Conservation (phyloP, 2,329 filamentous ascomycete species). For the Alternaria longipes region DNA sequence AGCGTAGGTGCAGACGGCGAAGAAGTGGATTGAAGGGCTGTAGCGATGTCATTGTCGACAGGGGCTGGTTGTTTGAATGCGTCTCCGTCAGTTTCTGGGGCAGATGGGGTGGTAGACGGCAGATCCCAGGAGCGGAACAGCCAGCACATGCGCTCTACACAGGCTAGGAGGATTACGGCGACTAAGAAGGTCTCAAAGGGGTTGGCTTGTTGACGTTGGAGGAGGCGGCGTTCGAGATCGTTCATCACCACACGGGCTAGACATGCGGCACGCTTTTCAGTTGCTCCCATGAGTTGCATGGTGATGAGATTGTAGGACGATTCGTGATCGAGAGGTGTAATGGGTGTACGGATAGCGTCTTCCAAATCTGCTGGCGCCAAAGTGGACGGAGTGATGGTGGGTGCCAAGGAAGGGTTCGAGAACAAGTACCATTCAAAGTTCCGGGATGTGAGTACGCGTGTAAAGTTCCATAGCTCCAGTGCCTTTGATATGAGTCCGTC, state of each 20-base stretch:
- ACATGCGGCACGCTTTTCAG: conserved; percentile 63
- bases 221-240: conserved; percentile 67
- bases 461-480: conserved; percentile 66
- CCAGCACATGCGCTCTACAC: conserved; percentile 68
- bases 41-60: conserved; percentile 32
- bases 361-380: conserved; percentile 44
- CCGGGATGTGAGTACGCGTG: conserved; percentile 62
- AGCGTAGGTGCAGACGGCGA: conserved; percentile 11
- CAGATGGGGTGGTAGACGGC: conserved; percentile 4
- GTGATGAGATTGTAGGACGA: conserved; percentile 61
- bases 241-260: conserved; percentile 66
- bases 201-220: conserved; percentile 65
- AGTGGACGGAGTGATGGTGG: conserved; percentile 43
- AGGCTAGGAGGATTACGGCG: conserved; percentile 66
- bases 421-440: conserved; percentile 60
- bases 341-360: conserved; percentile 38
- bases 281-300: conserved; percentile 63
- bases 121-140: conserved; percentile 64
- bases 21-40: conserved; percentile 33
- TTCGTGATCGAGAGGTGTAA: conserved; percentile 44
- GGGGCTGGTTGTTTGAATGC: conserved; percentile 8
- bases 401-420: conserved; percentile 55
- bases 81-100: conserved; percentile 5
- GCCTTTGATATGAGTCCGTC: conserved; percentile 61
- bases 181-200: conserved; percentile 69